These are phyloP conservation scores for Lactifluus echinatus DNA, from an alignment of 768 basidiomycete species.

Conservation along the genomic window DNA sequence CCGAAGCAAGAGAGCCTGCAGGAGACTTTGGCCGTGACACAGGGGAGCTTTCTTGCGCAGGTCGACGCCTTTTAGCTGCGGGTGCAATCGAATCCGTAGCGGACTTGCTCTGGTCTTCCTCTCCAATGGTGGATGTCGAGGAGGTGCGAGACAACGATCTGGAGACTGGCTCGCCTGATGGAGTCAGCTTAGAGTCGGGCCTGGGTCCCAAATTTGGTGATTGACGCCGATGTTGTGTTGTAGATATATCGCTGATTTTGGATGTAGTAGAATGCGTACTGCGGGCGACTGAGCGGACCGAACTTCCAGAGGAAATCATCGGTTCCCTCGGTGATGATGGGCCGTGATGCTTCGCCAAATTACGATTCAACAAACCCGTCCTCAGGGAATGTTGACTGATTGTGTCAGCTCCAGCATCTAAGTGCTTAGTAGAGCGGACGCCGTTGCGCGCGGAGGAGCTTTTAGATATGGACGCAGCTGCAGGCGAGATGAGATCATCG, in stretches of 20 bases:
- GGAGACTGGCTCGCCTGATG: constrained; percentile 28
- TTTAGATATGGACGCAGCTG: constrained; percentile 24
- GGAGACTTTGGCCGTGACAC: constrained; percentile 19
- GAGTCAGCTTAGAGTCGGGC: constrained; percentile 70
- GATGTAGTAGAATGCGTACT: constrained; percentile 32
- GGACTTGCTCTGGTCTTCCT: constrained; percentile 6
- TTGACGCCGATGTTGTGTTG: constrained; percentile 23
- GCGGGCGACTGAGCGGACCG: constrained; percentile 40
- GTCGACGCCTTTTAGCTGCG: constrained; percentile 11
- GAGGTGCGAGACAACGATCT: constrained; percentile 16
- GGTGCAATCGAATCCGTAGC: background rate
- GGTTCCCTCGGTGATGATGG: constrained; percentile 25
- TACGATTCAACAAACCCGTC: constrained; percentile 34
- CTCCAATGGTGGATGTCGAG: constrained; percentile 15
- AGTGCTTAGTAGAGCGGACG: constrained; percentile 18
- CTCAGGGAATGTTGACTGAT: constrained; percentile 41
- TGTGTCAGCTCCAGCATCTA: constrained; percentile 32
- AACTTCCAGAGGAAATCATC: constrained; percentile 29
- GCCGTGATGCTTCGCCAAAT: constrained; percentile 22
- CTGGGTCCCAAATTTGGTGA: constrained; percentile 23
- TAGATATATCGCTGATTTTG: constrained; percentile 23
- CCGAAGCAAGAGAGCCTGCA: constrained; percentile 32
- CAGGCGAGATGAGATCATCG: constrained; percentile 53
- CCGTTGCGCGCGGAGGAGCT: constrained; percentile 21
- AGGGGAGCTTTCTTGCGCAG: constrained; percentile 7